Conservation (phyloP, 495 filamentous ascomycete genomes). For the Neurospora sp. region DNA sequence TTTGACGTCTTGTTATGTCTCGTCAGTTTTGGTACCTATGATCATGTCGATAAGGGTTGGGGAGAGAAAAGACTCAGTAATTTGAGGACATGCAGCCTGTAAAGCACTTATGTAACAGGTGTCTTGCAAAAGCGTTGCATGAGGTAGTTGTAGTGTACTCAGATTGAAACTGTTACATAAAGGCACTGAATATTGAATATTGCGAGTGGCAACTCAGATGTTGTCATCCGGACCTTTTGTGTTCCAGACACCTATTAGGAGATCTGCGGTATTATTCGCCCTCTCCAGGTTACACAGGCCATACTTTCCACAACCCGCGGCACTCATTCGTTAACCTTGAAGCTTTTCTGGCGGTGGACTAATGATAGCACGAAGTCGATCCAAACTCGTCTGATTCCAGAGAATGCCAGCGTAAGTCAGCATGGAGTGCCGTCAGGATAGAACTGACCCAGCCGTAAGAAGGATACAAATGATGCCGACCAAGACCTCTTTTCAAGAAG, state of each 20-base stretch:
- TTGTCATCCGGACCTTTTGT: not conserved
- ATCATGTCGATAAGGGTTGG: not conserved
- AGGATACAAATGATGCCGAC: not conserved
- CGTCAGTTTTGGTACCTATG: not conserved
- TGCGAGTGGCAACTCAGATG: not conserved
- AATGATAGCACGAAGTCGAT: not conserved
- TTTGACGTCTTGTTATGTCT: not conserved
- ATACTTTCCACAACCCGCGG: not conserved
- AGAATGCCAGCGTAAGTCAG: not conserved
- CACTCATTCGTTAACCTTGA: not conserved
- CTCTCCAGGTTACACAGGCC: not conserved
- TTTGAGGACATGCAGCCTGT: not conserved
- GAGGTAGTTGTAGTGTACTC: not conserved
- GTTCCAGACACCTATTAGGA: not conserved
- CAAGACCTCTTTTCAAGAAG: not conserved
- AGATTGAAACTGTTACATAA: not conserved
- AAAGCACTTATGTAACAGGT: not conserved
- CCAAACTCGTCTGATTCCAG: not conserved
- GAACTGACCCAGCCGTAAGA: not conserved
- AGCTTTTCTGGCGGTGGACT: not conserved
- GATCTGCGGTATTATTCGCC: not conserved
- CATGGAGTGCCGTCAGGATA: not conserved
- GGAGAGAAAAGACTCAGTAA: not conserved
- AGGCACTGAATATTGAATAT: not conserved
- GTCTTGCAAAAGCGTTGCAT: not conserved